Conservation (phyloP, 2,329 filamentous ascomycete species). For the Colletotrichum magnum region DNA sequence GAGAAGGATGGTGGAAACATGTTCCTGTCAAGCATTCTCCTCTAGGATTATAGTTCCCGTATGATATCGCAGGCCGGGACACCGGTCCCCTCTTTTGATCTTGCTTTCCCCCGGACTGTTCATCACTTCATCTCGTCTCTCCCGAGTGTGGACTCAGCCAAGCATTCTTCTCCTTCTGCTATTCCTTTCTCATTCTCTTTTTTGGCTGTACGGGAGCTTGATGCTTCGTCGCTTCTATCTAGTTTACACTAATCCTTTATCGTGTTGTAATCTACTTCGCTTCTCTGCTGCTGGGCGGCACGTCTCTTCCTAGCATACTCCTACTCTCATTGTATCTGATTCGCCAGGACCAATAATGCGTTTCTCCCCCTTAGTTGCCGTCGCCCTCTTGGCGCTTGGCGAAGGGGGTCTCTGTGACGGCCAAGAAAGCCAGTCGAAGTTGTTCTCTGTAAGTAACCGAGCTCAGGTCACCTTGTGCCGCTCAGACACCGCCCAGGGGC, state of each 20-base stretch:
- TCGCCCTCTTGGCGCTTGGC: constrained; percentile 33
- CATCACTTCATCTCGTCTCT: constrained; percentile 16
- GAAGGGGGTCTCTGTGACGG: constrained; percentile 28
- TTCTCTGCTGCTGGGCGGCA: constrained; percentile 30
- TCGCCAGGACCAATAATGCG: constrained; percentile 18
- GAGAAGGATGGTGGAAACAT: constrained; percentile 4
- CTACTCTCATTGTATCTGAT: background rate
- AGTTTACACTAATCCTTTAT: background rate
- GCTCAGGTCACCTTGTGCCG: background rate
- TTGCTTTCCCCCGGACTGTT: constrained; percentile 14
- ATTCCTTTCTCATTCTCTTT: background rate
- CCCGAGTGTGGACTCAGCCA: background rate
- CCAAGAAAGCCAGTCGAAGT: constrained; percentile 29
- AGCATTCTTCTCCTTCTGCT: background rate
- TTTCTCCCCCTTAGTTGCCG: constrained; percentile 3
- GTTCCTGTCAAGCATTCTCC: background rate
- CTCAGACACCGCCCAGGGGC: background rate
- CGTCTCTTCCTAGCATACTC: background rate
- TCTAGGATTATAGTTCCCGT: constrained; percentile 15
- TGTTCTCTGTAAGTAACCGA: constrained; percentile 15
- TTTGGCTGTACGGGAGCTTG: constrained; percentile 10
- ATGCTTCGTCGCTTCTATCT: constrained; percentile 18
- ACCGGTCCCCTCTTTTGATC: constrained; percentile 11
- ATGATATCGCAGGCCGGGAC: constrained; percentile 2
- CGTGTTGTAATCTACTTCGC: background rate